These are phyloP conservation scores for Schwanniomyces pseudopolymorphus DNA, from an alignment of 805 yeast genomes.

Conservation along the genomic window DNA sequence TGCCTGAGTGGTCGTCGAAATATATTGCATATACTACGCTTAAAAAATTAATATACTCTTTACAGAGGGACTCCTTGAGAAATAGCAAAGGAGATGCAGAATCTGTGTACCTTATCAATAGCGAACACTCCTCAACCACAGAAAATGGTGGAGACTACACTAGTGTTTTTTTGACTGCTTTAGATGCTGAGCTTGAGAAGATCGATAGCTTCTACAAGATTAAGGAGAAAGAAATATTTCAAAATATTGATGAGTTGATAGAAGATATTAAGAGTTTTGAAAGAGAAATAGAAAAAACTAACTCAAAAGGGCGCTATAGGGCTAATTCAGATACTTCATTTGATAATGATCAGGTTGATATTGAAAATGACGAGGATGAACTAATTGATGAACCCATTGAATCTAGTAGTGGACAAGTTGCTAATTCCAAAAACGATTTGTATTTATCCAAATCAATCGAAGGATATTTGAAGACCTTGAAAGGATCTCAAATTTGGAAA, in stretches of 20 bases:
- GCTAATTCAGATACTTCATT: constrained; percentile 17
- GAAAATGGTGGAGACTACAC: constrained; percentile 45
- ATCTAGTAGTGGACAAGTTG: not conserved
- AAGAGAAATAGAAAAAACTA: constrained; percentile 22
- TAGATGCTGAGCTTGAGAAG: constrained; percentile 74
- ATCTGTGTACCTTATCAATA: constrained; percentile 26
- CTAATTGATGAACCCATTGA: constrained; percentile 11
- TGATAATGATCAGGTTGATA: constrained; percentile 18
- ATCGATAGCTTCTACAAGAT: constrained; percentile 71
- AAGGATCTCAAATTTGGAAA: constrained; percentile 32
- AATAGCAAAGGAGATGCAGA: constrained; percentile 22
- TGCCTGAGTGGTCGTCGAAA: constrained; percentile 95
- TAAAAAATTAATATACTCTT: constrained; percentile 77
- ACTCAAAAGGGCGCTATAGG: constrained; percentile 8
- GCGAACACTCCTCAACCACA: constrained; percentile 23
- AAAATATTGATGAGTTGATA: constrained; percentile 54
- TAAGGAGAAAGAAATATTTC: constrained; percentile 61
- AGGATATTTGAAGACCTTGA: constrained; percentile 36
- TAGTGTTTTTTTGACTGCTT: constrained; percentile 62
- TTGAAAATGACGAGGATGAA: constrained; percentile 32
- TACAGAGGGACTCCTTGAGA: constrained; percentile 63
- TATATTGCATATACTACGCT: constrained; percentile 87
- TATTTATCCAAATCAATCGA: constrained; percentile 28
- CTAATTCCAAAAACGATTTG: constrained; percentile 4
- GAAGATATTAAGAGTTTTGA: constrained; percentile 67